Conservation (phyloP, 768 basidiomycete genomes). For the Glaciozyma martinii region DNA sequence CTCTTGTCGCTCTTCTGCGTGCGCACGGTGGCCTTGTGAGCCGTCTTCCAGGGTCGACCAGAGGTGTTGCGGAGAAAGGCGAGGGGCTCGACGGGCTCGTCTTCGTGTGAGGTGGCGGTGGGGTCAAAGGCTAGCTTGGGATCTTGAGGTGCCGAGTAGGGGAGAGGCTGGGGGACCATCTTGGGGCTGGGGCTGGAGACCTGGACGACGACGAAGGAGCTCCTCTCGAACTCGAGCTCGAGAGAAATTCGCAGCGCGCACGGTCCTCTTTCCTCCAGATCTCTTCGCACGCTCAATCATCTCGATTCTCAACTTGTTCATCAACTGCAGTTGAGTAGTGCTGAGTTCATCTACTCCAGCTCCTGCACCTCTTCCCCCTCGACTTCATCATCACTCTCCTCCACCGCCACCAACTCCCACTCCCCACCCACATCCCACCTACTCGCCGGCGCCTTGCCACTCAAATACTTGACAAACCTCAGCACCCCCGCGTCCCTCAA, state of each 20-base stretch:
- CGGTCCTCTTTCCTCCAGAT: no score
- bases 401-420: constrained; percentile 55
- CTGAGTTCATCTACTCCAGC: no score
- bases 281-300: no score
- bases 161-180: constrained; percentile 27
- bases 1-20: constrained; percentile 16
- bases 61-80: not conserved
- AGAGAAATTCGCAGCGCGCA: no score
- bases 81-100: constrained; percentile 1
- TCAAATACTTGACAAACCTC: constrained; percentile 91
- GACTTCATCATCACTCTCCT: constrained; percentile 14
- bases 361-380: not conserved
- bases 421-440: constrained; percentile 90
- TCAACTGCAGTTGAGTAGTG: no score
- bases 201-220: no score
- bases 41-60: constrained; percentile 17
- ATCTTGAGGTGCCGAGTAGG: constrained; percentile 14
- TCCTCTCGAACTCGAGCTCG: no score
- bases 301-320: no score
- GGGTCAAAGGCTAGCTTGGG: constrained; percentile 11
- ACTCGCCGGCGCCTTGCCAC: constrained; percentile 76
- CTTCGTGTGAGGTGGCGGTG: not conserved
- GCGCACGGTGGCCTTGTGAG: constrained; percentile 19
- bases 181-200: not conserved
- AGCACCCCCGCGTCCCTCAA: constrained; percentile 86